Percentiles rank a stretch among this genome's conserved stretches.
Evolutionary conservation across 2,329 filamentous ascomycete species (phyloP).

Genomic region (Ophiostoma sp.): DNA sequence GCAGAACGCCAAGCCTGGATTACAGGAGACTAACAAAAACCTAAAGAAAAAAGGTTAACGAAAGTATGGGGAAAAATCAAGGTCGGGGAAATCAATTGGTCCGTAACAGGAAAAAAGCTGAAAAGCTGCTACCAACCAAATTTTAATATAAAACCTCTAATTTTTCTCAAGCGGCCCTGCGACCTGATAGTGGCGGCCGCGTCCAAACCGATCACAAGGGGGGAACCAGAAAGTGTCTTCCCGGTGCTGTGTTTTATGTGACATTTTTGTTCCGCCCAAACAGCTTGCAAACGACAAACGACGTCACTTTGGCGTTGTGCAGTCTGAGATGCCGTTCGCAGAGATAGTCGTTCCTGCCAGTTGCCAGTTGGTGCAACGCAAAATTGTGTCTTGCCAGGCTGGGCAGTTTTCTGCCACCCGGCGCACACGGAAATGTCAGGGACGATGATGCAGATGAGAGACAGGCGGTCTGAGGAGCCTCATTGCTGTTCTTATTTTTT

Average conservation of each 20-base stretch:
- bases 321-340: neutral
- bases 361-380: neutral
- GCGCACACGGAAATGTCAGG: neutral
- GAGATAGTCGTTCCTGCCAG: neutral
- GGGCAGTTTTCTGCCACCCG: neutral
- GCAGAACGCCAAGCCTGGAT: neutral
- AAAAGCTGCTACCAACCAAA: conserved; percentile 9
- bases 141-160: conserved; percentile 13
- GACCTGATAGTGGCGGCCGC: neutral
- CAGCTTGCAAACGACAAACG: conserved; percentile 5
- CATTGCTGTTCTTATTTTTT: neutral
- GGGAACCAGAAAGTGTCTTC: neutral
- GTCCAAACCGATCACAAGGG: neutral
- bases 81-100: conserved; percentile 15
- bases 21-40: neutral
- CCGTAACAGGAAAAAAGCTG: conserved; percentile 9
- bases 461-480: neutral
- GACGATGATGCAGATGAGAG: neutral
- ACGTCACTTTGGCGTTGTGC: conserved; percentile 2
- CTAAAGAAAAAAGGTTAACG: conserved; percentile 11
- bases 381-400: conserved; percentile 9
- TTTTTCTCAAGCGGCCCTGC: neutral
- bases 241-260: neutral
- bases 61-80: conserved; percentile 14
- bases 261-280: neutral